Percentiles rank a stretch among this genome's conserved stretches.
These are phyloP conservation scores for Cucumis hystrix DNA, from an alignment of 306 rosid genomes.

Conservation along the genomic window DNA sequence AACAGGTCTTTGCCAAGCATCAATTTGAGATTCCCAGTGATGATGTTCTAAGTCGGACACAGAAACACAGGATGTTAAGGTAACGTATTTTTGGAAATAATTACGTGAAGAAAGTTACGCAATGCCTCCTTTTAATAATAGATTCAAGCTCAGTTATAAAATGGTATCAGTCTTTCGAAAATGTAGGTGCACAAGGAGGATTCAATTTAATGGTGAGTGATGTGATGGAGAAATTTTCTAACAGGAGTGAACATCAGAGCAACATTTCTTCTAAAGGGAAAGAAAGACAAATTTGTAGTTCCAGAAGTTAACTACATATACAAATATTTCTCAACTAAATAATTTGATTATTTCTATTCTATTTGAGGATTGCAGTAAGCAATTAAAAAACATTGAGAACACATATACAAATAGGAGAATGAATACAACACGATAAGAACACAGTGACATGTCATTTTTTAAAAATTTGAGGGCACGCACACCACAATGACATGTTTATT, in stretches of 20 bases:
- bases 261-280: not conserved
- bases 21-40: constrained; percentile 81
- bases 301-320: not conserved
- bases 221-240: not conserved
- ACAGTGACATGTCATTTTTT: no score
- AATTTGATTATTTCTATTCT: not conserved
- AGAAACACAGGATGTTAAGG: not conserved
- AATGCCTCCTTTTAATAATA: not conserved
- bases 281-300: not conserved
- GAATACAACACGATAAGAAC: no score
- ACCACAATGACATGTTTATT: no score
- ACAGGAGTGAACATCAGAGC: not conserved
- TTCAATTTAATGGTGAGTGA: not conserved
- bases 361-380: no score
- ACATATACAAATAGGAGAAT: no score
- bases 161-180: not conserved
- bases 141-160: not conserved
- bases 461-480: no score
- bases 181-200: not conserved
- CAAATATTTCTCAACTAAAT: not conserved
- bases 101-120: not conserved
- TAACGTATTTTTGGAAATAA: not conserved
- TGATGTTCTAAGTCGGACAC: constrained; percentile 31
- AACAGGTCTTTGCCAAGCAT: constrained; percentile 90
- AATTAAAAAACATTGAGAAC: no score